Evolutionary conservation across 2,329 filamentous ascomycete genomes (phyloP).

Genomic region (Penicillium glabrum): DNA sequence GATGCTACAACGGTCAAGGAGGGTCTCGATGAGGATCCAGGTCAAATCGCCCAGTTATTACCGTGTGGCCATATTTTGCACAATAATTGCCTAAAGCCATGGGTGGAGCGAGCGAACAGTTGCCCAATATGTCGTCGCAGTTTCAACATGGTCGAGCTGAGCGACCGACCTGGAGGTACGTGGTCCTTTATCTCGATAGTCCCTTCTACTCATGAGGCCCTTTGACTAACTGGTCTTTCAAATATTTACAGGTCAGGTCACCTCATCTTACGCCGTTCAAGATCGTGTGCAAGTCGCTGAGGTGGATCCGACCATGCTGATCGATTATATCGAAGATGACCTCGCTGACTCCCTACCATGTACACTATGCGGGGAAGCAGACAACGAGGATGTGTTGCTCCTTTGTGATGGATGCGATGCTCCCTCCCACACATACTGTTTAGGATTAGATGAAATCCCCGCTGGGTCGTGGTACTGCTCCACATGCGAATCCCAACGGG

Average conservation of each 20-base stretch:
- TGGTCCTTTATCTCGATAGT: neutral
- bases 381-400: conserved; percentile 80
- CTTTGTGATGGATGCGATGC: conserved; percentile 90
- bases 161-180: conserved; percentile 76
- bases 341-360: conserved; percentile 67
- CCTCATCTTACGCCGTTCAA: conserved; percentile 58
- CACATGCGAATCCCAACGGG: conserved; percentile 62
- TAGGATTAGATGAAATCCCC: conserved; percentile 76
- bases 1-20: conserved; percentile 29
- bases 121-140: conserved; percentile 93
- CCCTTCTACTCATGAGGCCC: conserved; percentile 4
- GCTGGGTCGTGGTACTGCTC: conserved; percentile 87
- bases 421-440: conserved; percentile 87
- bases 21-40: conserved; percentile 41
- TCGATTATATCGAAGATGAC: conserved; percentile 69
- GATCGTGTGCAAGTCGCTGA: conserved; percentile 73
- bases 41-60: conserved; percentile 61
- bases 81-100: conserved; percentile 86
- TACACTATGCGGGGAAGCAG: conserved; percentile 76
- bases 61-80: conserved; percentile 91
- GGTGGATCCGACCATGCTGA: conserved; percentile 69
- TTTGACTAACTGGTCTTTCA: conserved; percentile 2
- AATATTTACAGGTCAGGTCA: conserved; percentile 48
- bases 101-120: conserved; percentile 95
- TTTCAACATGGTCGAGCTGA: conserved; percentile 88